Base-by-base conservation (phyloP, 106 monocot species). In the Cymbidium sinense region DNA sequence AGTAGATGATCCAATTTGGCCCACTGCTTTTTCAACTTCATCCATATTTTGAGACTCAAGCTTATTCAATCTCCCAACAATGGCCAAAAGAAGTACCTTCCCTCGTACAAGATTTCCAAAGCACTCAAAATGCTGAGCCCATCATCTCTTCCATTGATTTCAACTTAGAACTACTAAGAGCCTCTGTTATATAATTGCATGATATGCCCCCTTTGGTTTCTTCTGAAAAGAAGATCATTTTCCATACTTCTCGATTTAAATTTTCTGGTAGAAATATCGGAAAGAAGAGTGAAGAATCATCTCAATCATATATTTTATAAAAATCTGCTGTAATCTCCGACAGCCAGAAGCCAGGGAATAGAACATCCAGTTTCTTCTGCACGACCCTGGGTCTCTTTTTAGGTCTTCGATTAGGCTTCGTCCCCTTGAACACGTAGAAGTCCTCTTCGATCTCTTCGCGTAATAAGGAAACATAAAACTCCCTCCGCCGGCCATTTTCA, bases 371-470 rank as follows among this genome's bases (percentile, higher is more conserved):
- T 50, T 84, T 73, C 52, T 43, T 78, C 77, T 86, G 86, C 28
- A 89, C 77, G 35, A 67, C 35, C 35, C 75, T 77, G 7, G 79
- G 62, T 35, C 89, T 81, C 75, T 86, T 89, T 80, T 82, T 86
- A 9, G 89, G 86, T 77, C 84, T 31, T 35, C 82, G 83, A 19
- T 36, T 79, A 23, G 82, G 86, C 70, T 58, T 78, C 23, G 64
- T 64, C 39, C 86, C 86, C 73, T 70, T 86, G 34, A 86, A 69
- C 43, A 35, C 50, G 34, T 77, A n/a, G 15, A 89, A 84, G 55
- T 89, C 89, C 77, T 84, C 89, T 50, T 76, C 89, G 43, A 86
- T 89, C 77, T 89, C 89, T 52, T 84, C 79, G 13, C 34, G 43
- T 2, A 80, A 75, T 7, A 89, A 77, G 39, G 73, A 34, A 19